phyloP scores from a whole-genome alignment of 208 protist species.

The Leishmania braziliensis region DNA sequence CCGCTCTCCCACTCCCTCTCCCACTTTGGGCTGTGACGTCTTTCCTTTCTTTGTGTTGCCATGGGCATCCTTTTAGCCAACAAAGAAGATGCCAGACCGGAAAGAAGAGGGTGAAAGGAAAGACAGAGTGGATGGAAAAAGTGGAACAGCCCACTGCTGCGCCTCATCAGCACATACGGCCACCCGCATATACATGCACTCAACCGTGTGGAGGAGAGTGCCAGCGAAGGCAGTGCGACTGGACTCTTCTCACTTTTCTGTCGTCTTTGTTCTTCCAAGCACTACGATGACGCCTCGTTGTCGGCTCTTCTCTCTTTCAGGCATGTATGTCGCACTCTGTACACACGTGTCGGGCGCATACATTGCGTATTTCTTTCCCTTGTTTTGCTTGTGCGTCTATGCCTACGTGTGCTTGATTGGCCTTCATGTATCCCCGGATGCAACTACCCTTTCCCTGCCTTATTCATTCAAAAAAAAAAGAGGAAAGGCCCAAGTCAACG shows the following conservation, averaged over 20 bases:
- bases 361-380: background rate
- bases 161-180: background rate
- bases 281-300: background rate
- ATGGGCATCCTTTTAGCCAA: background rate
- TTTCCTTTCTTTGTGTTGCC: background rate
- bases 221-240: background rate
- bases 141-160: background rate
- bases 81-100: background rate
- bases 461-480: background rate
- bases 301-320: background rate
- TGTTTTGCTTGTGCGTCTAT: background rate
- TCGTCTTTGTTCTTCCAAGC: background rate
- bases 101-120: background rate
- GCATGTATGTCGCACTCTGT: background rate
- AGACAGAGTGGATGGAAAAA: background rate
- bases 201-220: background rate
- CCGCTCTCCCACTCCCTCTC: background rate
- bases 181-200: background rate
- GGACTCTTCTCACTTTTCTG: background rate
- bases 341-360: background rate
- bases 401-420: background rate
- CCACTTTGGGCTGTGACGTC: background rate
- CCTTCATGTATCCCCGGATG: background rate
- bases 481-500: background rate
- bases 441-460: background rate